Evolutionary conservation across 805 yeast genomes (phyloP).

Genomic region (Candida golubevii): DNA sequence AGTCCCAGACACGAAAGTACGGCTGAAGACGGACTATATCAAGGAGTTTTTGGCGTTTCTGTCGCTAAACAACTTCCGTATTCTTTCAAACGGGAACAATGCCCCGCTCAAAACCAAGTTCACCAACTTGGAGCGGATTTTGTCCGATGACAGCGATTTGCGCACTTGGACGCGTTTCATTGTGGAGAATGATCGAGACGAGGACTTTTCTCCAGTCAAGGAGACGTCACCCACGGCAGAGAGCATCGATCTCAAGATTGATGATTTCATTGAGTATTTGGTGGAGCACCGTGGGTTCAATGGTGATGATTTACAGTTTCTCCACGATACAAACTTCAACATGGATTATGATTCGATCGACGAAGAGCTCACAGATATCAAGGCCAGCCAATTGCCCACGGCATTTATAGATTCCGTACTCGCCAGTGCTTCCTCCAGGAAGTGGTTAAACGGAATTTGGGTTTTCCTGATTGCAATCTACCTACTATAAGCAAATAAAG

Average conservation of each 20-base stretch:
- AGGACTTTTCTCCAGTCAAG: constrained; percentile 7
- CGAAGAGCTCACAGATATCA: constrained; percentile 30
- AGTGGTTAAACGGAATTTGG: not conserved
- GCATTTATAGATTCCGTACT: not conserved
- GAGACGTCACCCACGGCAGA: constrained; percentile 6
- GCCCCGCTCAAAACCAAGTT: constrained; percentile 22
- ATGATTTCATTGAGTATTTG: constrained; percentile 29
- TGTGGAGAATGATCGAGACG: constrained; percentile 16
- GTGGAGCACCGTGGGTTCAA: constrained; percentile 26
- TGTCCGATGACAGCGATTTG: constrained; percentile 22
- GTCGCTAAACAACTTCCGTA: constrained; percentile 7
- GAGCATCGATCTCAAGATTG: constrained; percentile 21
- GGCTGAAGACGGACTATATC: constrained; percentile 23
- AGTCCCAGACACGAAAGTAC: constrained; percentile 8
- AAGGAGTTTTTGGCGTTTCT: constrained; percentile 21
- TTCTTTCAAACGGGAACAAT: constrained; percentile 7
- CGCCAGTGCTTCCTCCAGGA: not conserved
- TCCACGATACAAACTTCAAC: constrained; percentile 26
- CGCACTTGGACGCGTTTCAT: constrained; percentile 25
- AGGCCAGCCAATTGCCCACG: constrained; percentile 1
- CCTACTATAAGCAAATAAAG: too few species aligned
- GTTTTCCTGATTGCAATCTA: not conserved
- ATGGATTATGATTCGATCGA: constrained; percentile 38
- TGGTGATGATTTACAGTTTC: constrained; percentile 24
- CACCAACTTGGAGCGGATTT: constrained; percentile 25